Evolutionary conservation across 768 basidiomycete genomes (phyloP).

Genomic region (Cystobasidium onofrii): DNA sequence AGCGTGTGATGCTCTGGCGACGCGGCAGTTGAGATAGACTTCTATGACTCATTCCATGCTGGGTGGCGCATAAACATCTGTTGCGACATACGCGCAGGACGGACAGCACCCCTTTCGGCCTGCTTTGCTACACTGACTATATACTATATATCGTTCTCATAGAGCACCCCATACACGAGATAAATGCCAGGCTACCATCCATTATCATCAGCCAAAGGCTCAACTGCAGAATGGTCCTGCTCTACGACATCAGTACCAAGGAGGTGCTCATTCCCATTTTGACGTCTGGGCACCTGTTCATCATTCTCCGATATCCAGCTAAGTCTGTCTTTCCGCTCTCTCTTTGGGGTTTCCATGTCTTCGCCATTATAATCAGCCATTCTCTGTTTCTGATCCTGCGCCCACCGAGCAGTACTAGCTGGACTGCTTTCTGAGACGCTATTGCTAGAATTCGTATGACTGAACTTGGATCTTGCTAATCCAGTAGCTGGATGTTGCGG

Average conservation of each 20-base stretch:
- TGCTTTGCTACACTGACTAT: too few relatives aligned
- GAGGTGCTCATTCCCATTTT: background rate
- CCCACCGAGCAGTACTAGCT: constrained; percentile 27
- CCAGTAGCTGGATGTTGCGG: constrained; percentile 9
- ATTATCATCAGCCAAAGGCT: background rate
- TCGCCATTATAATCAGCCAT: background rate
- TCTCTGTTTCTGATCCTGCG: constrained; percentile 24
- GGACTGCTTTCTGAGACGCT: constrained; percentile 8
- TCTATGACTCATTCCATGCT: too few relatives aligned
- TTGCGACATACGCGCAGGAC: too few relatives aligned
- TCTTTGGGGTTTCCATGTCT: background rate
- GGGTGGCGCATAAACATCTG: too few relatives aligned
- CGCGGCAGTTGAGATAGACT: too few relatives aligned
- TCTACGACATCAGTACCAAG: background rate
- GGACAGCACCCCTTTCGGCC: too few relatives aligned
- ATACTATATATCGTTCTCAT: too few relatives aligned
- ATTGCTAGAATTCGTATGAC: background rate
- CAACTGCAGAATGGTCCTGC: background rate
- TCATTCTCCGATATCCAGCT: constrained; percentile 30
- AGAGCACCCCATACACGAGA: too few relatives aligned
- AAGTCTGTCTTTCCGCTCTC: constrained; percentile 3
- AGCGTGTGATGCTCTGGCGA: too few relatives aligned
- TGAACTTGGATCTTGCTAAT: constrained; percentile 6
- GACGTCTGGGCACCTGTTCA: background rate
- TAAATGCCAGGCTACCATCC: background rate